These are phyloP conservation scores for Lactarius quietus DNA, from an alignment of 768 basidiomycete genomes.

Conservation along the genomic window DNA sequence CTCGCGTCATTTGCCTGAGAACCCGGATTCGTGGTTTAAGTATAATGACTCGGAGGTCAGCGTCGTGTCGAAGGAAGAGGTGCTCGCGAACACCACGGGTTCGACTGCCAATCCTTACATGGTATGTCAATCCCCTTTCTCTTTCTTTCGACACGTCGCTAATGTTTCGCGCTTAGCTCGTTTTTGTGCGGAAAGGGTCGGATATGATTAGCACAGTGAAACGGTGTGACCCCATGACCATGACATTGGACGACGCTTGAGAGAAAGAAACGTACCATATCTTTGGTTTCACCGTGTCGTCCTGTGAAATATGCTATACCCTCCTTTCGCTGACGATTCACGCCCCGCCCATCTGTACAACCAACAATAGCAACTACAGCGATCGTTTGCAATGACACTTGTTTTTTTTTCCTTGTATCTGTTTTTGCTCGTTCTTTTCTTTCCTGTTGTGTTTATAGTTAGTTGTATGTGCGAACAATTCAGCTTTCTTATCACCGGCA, in stretches of 20 bases:
- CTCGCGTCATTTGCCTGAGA: constrained; percentile 77
- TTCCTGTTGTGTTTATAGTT: background rate
- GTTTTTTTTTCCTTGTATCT: no score
- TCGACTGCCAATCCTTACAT: constrained; percentile 88
- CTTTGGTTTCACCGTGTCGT: no score
- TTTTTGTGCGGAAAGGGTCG: constrained; percentile 75
- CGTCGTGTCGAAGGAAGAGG: constrained; percentile 72
- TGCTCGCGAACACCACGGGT: constrained; percentile 87
- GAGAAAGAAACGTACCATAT: no score
- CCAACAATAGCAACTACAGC: background rate
- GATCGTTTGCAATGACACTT: background rate
- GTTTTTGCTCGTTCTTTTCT: background rate
- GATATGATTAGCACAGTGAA: constrained; percentile 82
- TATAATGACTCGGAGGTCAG: constrained; percentile 91
- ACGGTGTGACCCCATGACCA: constrained; percentile 48
- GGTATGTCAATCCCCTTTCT: constrained; percentile 41
- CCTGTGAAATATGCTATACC: background rate
- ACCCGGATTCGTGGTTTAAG: constrained; percentile 89
- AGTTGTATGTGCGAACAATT: no score
- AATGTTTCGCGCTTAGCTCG: constrained; percentile 36
- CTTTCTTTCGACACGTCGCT: background rate
- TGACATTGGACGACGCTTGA: constrained; percentile 29
- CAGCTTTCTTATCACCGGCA: no score
- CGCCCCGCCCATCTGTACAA: background rate
- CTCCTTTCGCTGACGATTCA: background rate